A percentile compares a stretch with the other conserved stretches of the same genome.
Evolutionary conservation across 2,329 filamentous ascomycete genomes (phyloP).

Genomic region (Diaporthe nobilis): DNA sequence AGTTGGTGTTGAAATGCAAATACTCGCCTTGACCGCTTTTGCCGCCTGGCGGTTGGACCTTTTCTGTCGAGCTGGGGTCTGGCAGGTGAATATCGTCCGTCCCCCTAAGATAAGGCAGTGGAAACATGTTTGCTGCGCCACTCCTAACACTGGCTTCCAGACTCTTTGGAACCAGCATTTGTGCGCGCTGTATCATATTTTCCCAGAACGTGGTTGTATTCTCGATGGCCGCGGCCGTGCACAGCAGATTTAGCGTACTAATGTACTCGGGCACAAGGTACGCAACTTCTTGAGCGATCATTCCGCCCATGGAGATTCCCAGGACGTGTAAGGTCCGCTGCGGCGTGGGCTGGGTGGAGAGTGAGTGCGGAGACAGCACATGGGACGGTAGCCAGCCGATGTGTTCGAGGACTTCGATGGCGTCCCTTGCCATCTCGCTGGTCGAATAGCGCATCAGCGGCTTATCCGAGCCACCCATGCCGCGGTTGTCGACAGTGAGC

Average conservation of each 20-base stretch:
- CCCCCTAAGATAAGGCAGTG: slow-evolving; percentile 70
- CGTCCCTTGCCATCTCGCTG: slow-evolving; percentile 85
- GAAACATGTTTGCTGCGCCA: slow-evolving; percentile 77
- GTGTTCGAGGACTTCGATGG: slow-evolving; percentile 77
- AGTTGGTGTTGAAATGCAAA: slow-evolving; percentile 78
- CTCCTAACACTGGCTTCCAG: slow-evolving; percentile 76
- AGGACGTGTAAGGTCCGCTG: slow-evolving; percentile 73
- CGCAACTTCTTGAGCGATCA: slow-evolving; percentile 89
- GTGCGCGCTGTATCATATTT: slow-evolving; percentile 71
- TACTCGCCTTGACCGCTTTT: slow-evolving; percentile 51
- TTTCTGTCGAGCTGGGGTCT: slow-evolving; percentile 56
- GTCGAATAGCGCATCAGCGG: slow-evolving; percentile 85
- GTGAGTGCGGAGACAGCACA: slow-evolving; percentile 41
- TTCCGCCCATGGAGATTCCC: slow-evolving; percentile 89
- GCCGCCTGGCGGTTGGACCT: slow-evolving; percentile 51
- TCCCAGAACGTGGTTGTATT: slow-evolving; percentile 74
- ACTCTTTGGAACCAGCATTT: slow-evolving; percentile 77
- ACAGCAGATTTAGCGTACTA: slow-evolving; percentile 70
- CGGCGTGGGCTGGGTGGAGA: slow-evolving; percentile 36
- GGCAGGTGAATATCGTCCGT: slow-evolving; percentile 73
- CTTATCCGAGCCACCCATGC: slow-evolving; percentile 85
- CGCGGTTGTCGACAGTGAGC: slow-evolving; percentile 86
- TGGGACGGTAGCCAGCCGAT: slow-evolving; percentile 72
- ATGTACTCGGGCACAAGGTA: slow-evolving; percentile 66
- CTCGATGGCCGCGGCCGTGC: slow-evolving; percentile 72